Evolutionary conservation across 306 rosid species (phyloP).

Genomic region (Glycyrrhiza uralensis): DNA sequence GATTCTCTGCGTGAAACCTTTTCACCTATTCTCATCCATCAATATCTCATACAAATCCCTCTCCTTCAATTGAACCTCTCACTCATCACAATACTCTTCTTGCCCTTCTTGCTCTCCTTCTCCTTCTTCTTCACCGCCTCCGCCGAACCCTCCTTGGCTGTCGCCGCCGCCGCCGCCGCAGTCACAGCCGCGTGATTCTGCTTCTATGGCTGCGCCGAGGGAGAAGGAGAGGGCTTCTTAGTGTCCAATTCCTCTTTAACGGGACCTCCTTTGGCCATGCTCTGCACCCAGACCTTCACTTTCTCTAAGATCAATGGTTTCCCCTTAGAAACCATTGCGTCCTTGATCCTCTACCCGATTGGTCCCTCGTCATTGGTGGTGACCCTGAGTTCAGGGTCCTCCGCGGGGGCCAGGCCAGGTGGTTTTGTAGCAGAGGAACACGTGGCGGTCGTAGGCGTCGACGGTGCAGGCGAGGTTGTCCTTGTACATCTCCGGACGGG

Average conservation of each 20-base stretch:
- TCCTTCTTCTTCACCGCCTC: constrained; percentile 40
- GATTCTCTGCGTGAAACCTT: constrained; percentile 92
- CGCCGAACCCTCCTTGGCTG: constrained; percentile 17
- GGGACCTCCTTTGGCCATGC: constrained; percentile 91
- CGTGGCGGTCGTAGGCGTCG: too few species aligned
- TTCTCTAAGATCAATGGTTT: constrained; percentile 75
- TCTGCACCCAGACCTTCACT: constrained; percentile 66
- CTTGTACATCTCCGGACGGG: too few species aligned
- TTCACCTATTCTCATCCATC: constrained; percentile 98
- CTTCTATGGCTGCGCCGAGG: background rate
- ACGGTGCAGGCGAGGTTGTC: too few species aligned
- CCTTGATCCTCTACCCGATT: constrained; percentile 68
- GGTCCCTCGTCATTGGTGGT: constrained; percentile 79
- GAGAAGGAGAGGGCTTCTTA: constrained; percentile 49
- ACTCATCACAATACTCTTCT: constrained; percentile 65
- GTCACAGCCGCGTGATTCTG: constrained; percentile 11
- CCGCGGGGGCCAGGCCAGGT: too few species aligned
- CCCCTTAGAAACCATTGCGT: constrained; percentile 71
- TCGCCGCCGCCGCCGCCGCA: background rate
- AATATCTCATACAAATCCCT: constrained; percentile 72
- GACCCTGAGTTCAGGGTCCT: constrained; percentile 84
- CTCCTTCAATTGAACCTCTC: constrained; percentile 93
- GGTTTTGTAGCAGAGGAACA: too few species aligned
- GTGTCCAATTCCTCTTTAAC: constrained; percentile 73
- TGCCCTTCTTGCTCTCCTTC: constrained; percentile 53